phyloP scores from a whole-genome alignment of 163 green algal species.

The Coccomyxa subellipsoidea region DNA sequence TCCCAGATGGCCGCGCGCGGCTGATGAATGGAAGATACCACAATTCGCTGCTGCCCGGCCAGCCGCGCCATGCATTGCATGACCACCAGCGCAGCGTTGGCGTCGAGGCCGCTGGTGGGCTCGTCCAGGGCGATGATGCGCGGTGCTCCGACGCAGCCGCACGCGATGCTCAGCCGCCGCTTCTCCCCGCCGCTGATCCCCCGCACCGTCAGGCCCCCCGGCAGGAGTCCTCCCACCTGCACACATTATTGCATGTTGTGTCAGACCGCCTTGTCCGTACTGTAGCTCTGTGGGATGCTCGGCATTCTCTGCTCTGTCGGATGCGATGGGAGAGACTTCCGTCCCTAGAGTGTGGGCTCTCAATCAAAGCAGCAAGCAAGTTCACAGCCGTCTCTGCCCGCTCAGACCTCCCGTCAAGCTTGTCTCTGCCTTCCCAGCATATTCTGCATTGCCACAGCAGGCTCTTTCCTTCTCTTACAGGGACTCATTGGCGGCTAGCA shows the following conservation, averaged over 20 bases:
- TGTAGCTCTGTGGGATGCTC: neutral
- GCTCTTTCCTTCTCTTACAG: no score
- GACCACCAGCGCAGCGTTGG: slow-evolving; percentile 32
- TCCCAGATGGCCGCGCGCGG: slow-evolving; percentile 60
- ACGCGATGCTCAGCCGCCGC: slow-evolving; percentile 39
- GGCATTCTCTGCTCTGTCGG: neutral
- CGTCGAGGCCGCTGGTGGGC: slow-evolving; percentile 2
- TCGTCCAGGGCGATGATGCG: slow-evolving; percentile 32
- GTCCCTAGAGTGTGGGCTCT: no score
- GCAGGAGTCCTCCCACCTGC: slow-evolving; percentile 44
- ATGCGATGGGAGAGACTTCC: no score
- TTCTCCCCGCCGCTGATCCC: slow-evolving; percentile 45
- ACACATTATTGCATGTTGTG: neutral
- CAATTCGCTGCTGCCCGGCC: slow-evolving; percentile 29
- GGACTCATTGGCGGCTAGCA: no score
- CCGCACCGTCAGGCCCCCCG: slow-evolving; percentile 40
- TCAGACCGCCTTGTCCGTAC: neutral
- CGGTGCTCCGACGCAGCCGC: slow-evolving; percentile 24
- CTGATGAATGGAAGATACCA: slow-evolving; percentile 66
- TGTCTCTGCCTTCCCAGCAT: no score
- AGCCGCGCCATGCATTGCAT: slow-evolving; percentile 42
- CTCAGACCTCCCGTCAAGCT: no score
- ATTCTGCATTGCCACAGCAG: no score
- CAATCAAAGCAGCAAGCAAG: no score
- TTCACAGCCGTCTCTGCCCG: no score